Evolutionary conservation across 2,329 filamentous ascomycete species (phyloP).

Genomic region (Rutstroemia sp.): DNA sequence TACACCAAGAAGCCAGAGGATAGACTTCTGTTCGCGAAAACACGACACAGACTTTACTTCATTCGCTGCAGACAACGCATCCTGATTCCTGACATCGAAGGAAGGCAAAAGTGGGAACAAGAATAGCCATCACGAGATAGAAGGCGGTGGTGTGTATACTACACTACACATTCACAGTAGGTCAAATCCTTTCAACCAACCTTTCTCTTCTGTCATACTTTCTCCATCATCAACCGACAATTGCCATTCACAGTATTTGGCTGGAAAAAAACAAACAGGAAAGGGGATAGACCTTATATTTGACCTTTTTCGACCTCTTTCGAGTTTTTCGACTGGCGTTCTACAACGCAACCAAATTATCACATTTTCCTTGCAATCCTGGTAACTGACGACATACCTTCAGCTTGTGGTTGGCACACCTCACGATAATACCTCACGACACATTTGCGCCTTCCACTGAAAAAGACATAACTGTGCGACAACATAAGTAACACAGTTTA

Average conservation of each 20-base stretch:
- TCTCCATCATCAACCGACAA: not conserved
- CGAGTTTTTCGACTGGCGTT: not conserved
- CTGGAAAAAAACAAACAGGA: not conserved
- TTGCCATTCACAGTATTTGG: not conserved
- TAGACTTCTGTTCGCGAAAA: not conserved
- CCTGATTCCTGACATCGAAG: constrained; percentile 9
- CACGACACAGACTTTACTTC: not conserved
- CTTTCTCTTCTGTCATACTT: not conserved
- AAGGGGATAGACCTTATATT: not conserved
- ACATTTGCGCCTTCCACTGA: constrained; percentile 3
- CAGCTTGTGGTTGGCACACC: not conserved
- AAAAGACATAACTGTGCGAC: not conserved
- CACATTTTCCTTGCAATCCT: not conserved
- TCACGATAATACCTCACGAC: not conserved
- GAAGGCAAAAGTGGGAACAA: not conserved
- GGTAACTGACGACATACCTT: constrained; percentile 2
- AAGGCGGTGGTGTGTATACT: not conserved
- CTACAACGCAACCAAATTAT: not conserved
- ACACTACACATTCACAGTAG: not conserved
- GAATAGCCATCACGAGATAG: not conserved
- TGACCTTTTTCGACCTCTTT: not conserved
- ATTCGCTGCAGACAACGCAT: not conserved
- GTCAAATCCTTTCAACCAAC: not conserved
- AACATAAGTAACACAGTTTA: too few relatives aligned
- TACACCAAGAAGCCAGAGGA: too few relatives aligned